Conservation (phyloP, 495 filamentous ascomycete species). For the Aspergillus baeticus region DNA sequence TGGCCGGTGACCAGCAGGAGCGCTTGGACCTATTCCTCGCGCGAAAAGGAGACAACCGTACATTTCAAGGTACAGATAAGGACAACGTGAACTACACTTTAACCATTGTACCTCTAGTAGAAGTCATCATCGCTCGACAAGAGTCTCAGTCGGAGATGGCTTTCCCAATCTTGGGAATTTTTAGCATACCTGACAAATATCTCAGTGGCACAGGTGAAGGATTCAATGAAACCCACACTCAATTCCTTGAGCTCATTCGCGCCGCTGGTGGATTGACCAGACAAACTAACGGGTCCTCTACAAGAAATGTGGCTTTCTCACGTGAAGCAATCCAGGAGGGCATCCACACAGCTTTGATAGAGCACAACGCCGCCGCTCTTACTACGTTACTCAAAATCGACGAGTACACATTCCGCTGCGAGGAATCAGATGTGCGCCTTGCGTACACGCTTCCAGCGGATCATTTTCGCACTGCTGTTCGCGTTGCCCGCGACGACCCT, state of each 20-base stretch:
- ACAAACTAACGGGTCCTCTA: background rate
- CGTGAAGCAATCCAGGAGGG: constrained; percentile 35
- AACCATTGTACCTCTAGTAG: constrained; percentile 22
- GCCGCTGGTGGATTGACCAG: constrained; percentile 24
- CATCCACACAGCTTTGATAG: constrained; percentile 31
- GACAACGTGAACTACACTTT: constrained; percentile 21
- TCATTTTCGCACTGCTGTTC: constrained; percentile 31
- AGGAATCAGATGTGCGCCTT: background rate
- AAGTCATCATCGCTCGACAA: constrained; percentile 17
- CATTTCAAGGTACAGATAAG: constrained; percentile 20
- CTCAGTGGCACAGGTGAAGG: constrained; percentile 21
- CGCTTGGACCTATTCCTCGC: constrained; percentile 24
- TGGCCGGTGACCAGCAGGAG: constrained; percentile 21
- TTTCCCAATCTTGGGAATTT: constrained; percentile 21
- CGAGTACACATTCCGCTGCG: constrained; percentile 31
- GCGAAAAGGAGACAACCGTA: constrained; percentile 7
- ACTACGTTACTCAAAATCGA: constrained; percentile 41
- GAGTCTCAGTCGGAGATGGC: constrained; percentile 5
- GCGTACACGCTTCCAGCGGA: constrained; percentile 28
- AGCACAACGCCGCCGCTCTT: constrained; percentile 30
- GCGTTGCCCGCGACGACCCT: constrained; percentile 21
- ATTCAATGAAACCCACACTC: constrained; percentile 9
- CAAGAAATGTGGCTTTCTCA: constrained; percentile 17
- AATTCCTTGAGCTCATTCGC: constrained; percentile 38
- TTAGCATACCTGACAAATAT: constrained; percentile 22